Evolutionary conservation across 2,329 filamentous ascomycete species (phyloP).

Genomic region (Emydomyces testavorans): DNA sequence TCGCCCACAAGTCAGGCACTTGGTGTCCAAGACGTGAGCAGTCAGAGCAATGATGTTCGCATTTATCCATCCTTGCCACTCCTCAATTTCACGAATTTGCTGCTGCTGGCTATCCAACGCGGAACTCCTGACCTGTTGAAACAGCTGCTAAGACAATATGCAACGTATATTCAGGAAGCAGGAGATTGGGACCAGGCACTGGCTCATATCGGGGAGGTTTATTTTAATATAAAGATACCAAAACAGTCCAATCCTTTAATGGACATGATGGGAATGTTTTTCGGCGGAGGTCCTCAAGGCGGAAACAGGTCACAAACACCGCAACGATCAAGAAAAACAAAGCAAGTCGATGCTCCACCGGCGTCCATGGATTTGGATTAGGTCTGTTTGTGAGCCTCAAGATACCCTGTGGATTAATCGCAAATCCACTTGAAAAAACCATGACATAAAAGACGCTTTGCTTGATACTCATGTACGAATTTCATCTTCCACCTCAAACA

Average conservation of each 20-base stretch:
- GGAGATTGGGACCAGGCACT: slow-evolving; percentile 70
- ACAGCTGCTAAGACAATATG: slow-evolving; percentile 72
- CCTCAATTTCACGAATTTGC: slow-evolving; percentile 80
- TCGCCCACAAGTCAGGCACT: slow-evolving; percentile 45
- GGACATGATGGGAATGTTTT: slow-evolving; percentile 96
- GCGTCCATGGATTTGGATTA: slow-evolving; percentile 38
- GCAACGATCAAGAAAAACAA: slow-evolving; percentile 27
- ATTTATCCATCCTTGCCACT: slow-evolving; percentile 88
- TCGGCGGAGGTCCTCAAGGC: slow-evolving; percentile 58
- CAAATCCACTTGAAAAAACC: neutral
- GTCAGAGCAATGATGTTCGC: slow-evolving; percentile 58
- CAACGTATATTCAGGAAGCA: slow-evolving; percentile 62
- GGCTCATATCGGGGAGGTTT: slow-evolving; percentile 86
- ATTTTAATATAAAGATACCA: slow-evolving; percentile 83
- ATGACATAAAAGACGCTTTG: neutral
- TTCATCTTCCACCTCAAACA: slow-evolving; percentile 63
- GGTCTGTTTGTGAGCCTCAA: slow-evolving; percentile 1
- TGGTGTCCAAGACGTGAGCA: slow-evolving; percentile 70
- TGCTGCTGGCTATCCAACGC: slow-evolving; percentile 73
- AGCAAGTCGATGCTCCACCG: slow-evolving; percentile 38
- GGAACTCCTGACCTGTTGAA: slow-evolving; percentile 67
- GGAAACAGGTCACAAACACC: slow-evolving; percentile 36
- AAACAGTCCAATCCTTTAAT: slow-evolving; percentile 83
- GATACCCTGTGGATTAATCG: neutral
- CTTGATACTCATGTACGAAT: slow-evolving; percentile 22